These are phyloP conservation scores for Collybia sordida DNA, from an alignment of 768 basidiomycete species.

Conservation along the genomic window DNA sequence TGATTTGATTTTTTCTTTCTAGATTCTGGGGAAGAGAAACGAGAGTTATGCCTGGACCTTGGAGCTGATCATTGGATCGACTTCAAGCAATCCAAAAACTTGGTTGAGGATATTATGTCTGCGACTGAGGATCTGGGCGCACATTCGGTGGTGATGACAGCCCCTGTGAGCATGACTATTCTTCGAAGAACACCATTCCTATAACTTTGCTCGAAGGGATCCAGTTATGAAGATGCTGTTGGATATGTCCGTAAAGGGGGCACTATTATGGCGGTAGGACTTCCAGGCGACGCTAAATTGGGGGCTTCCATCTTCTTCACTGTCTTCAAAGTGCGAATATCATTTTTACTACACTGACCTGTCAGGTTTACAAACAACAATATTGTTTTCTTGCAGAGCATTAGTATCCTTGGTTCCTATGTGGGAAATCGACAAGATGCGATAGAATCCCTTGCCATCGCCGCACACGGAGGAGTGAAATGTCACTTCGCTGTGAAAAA, in stretches of 20 bases:
- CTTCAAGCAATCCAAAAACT: conserved; percentile 65
- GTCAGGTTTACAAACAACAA: background rate
- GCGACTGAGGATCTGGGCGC: conserved; percentile 70
- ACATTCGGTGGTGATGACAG: conserved; percentile 65
- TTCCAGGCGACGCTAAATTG: conserved; percentile 63
- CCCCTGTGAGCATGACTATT: conserved; percentile 30
- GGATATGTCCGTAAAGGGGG: conserved; percentile 77
- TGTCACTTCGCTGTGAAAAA: conserved; percentile 48
- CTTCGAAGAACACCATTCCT: background rate
- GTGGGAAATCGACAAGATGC: conserved; percentile 83
- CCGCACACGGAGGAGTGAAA: conserved; percentile 68
- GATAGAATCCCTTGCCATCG: conserved; percentile 76
- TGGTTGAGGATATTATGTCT: conserved; percentile 62
- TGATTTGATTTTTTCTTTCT: no score
- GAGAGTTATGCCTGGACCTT: conserved; percentile 11
- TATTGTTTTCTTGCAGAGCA: conserved; percentile 37
- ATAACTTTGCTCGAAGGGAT: conserved; percentile 18
- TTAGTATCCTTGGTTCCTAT: conserved; percentile 55
- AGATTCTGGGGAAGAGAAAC: background rate
- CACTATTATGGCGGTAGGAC: conserved; percentile 75
- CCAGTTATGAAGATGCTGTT: conserved; percentile 54
- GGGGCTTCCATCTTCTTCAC: conserved; percentile 71
- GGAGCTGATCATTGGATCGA: conserved; percentile 75
- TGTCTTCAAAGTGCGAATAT: conserved; percentile 48
- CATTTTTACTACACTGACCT: background rate